phyloP scores from a whole-genome alignment of 169 alveolate genomes.

The Plasmodium ovale region DNA sequence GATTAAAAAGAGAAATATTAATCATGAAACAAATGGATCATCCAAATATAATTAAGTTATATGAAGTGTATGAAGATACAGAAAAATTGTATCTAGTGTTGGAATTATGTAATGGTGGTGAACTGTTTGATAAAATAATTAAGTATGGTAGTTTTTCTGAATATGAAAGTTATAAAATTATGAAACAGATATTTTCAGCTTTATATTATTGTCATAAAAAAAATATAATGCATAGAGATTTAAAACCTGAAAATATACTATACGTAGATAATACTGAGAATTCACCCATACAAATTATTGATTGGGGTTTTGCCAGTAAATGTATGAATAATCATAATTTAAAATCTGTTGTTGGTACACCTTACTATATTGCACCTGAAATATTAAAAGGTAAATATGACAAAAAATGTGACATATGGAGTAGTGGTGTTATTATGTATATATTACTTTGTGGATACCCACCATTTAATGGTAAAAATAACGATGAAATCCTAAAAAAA shows the following conservation, averaged over 20 bases:
- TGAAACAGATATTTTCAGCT: conserved; percentile 95
- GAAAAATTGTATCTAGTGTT: conserved; percentile 92
- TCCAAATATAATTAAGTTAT: conserved; percentile 92
- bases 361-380: conserved; percentile 98
- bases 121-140: conserved; percentile 95
- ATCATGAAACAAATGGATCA: conserved; percentile 93
- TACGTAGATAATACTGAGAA: conserved; percentile 89
- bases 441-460: conserved; percentile 86
- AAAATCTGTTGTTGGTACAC: conserved; percentile 93
- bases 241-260: conserved; percentile 97
- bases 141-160: conserved; percentile 92
- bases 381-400: conserved; percentile 93
- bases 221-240: conserved; percentile 95
- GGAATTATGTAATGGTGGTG: conserved; percentile 97
- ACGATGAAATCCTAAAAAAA: conserved; percentile 87
- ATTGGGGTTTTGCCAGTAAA: conserved; percentile 94
- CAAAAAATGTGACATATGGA: conserved; percentile 96
- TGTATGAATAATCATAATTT: conserved; percentile 90
- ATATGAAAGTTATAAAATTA: conserved; percentile 91
- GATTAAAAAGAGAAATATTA: conserved; percentile 91
- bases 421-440: conserved; percentile 93
- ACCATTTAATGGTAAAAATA: conserved; percentile 92
- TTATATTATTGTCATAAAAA: conserved; percentile 94
- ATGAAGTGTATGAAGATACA: conserved; percentile 93
- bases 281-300: conserved; percentile 93